phyloP scores from a whole-genome alignment of 2,329 filamentous ascomycete species.

The Colletotrichum limetticola region DNA sequence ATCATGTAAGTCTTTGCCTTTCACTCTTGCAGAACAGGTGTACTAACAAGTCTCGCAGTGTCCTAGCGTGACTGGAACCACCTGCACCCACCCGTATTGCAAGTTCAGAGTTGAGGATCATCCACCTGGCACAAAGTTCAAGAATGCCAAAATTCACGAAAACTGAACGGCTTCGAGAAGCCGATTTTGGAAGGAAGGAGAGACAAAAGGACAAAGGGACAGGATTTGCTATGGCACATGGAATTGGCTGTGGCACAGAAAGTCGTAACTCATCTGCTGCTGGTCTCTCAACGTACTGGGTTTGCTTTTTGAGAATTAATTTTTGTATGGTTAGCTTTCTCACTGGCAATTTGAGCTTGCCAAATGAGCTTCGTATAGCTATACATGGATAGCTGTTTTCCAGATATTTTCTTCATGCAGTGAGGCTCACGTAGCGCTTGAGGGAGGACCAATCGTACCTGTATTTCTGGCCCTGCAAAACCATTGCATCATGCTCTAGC shows the following conservation, averaged over 20 bases:
- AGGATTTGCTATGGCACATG: background rate
- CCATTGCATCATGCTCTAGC: too few relatives aligned
- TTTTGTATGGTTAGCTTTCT: background rate
- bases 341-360: background rate
- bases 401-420: background rate
- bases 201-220: background rate
- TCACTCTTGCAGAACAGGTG: background rate
- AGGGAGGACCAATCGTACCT: background rate
- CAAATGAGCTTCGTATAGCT: background rate
- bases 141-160: constrained; percentile 46
- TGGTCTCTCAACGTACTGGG: background rate
- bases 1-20: constrained; percentile 60
- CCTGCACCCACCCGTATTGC: constrained; percentile 66
- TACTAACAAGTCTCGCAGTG: constrained; percentile 51
- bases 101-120: constrained; percentile 64
- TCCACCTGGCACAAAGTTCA: constrained; percentile 66
- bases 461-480: too few relatives aligned
- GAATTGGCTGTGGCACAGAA: background rate
- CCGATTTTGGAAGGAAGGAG: background rate
- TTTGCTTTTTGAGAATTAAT: background rate
- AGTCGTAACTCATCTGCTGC: background rate
- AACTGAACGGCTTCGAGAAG: constrained; percentile 39
- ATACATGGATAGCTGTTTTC: background rate
- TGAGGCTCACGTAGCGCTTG: background rate
- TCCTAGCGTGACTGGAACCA: constrained; percentile 61